Conservation (phyloP, 179 eudicot genomes). For the Heliamphora pulchella region DNA sequence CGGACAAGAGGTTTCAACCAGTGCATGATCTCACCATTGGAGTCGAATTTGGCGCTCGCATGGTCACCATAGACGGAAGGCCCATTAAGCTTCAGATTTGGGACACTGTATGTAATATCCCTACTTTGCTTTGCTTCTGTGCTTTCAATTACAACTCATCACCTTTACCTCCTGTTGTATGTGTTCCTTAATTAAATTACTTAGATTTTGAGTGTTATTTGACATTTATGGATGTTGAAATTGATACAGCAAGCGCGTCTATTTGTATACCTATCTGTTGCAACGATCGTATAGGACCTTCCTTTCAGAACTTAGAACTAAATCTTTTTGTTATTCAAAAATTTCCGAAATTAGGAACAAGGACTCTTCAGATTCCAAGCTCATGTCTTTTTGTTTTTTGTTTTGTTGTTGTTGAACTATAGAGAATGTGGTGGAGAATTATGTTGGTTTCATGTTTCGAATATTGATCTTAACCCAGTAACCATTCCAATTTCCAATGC, state of each 20-base stretch:
- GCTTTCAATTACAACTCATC: background rate
- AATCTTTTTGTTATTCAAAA: no score
- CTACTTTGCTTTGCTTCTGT: background rate
- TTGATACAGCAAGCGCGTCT: background rate
- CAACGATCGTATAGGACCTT: no score
- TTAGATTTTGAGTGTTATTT: background rate
- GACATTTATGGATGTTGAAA: background rate
- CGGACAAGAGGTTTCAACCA: conserved; percentile 82
- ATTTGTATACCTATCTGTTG: background rate
- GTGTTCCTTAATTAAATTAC: background rate
- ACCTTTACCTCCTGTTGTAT: background rate
- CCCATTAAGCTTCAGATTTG: conserved; percentile 81
- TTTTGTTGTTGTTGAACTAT: no score
- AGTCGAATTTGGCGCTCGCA: conserved; percentile 78
- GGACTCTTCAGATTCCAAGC: no score
- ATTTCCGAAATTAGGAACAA: no score
- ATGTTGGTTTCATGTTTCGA: no score
- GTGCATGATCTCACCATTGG: conserved; percentile 81
- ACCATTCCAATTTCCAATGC: no score
- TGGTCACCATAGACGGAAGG: conserved; percentile 54
- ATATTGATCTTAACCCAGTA: no score
- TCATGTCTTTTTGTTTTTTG: no score
- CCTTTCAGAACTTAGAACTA: no score
- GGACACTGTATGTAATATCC: conserved; percentile 46
- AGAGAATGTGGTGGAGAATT: no score